Base-by-base conservation (phyloP, 2,329 filamentous ascomycete species). In the Nothomitra cinnamomea region DNA sequence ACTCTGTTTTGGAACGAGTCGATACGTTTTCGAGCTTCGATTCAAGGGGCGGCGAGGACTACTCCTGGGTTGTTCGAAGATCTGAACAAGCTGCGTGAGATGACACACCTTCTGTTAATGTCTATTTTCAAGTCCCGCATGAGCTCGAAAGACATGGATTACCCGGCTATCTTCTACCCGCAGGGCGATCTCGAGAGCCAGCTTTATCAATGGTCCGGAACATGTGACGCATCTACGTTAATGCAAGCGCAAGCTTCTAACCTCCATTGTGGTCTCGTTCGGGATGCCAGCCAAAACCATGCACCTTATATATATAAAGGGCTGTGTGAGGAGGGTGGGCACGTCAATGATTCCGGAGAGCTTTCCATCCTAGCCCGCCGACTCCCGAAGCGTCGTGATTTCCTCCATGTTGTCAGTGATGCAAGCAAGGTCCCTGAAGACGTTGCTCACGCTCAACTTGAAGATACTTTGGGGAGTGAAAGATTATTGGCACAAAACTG, bases 381-480 rank as follows among this genome's bases (percentile, higher is more conserved):
- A 25, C 59, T 66, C 41, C 60, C 66, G 7, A 66, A 64, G 51
- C 60, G 62, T 35, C 60, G 62, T 12, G 62, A 68, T 43, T 66
- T 67, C 52, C 53, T 67, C 13, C 64, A 63, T 53, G 59, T 56
- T 2, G 53, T 62, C 56, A 58, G 25, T 53, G 3, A 48, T 61
- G 4, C 28, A 59, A 24, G 59, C 60, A 19, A 58, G 60, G 45
- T 58, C 57, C 15, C 53, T 10, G 28, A 8, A 13, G 21, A n/a
- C n/a, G 19, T 17, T 24, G 15, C 25, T 15, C n/a, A 49, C 19
- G 22, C 10, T 5, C 2, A 8, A 10, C 58, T 3, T 60, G 48
- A 53, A 57, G 59, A 28, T 57, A 12, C 41, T 36, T 10, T 5
- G 17, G 25, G 35, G 25, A 5, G 15, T 7, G 45, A 54, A 24